Evolutionary conservation across 2,329 filamentous ascomycete genomes (phyloP).

Genomic region (Didymosphaeria variabile): DNA sequence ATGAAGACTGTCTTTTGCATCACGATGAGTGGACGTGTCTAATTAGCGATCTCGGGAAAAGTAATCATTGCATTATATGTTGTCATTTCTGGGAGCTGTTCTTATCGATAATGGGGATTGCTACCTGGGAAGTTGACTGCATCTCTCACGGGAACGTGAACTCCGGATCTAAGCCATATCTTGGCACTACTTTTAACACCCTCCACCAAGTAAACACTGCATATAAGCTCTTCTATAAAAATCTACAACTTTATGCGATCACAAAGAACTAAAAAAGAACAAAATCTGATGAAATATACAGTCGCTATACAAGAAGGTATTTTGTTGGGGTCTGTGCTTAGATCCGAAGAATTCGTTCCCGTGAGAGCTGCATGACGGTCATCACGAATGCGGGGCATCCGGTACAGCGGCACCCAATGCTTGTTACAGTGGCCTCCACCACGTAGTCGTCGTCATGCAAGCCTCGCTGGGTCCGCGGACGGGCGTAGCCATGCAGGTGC

Average conservation of each 20-base stretch:
- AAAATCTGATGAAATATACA: too few relatives aligned
- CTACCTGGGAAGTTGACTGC: slow-evolving; percentile 10
- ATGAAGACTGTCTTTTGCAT: slow-evolving; percentile 20
- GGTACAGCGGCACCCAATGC: slow-evolving; percentile 2
- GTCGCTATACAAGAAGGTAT: too few relatives aligned
- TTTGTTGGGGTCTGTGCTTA: too few relatives aligned
- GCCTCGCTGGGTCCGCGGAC: neutral
- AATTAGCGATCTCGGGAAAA: neutral
- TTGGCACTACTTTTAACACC: too few relatives aligned
- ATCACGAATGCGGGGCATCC: neutral
- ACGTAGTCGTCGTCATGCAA: slow-evolving; percentile 14
- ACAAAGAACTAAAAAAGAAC: too few relatives aligned
- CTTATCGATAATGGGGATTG: slow-evolving; percentile 16
- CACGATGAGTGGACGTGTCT: slow-evolving; percentile 15
- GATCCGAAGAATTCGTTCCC: too few relatives aligned
- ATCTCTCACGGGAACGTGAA: too few relatives aligned
- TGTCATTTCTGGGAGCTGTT: neutral
- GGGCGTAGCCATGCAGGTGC: neutral
- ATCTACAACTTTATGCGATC: too few relatives aligned
- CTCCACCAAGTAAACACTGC: too few relatives aligned
- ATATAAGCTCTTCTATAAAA: too few relatives aligned
- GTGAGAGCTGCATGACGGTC: too few relatives aligned
- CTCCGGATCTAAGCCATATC: too few relatives aligned
- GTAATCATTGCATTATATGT: neutral
- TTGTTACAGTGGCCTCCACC: slow-evolving; percentile 14